Conservation (phyloP, 495 filamentous ascomycete species). For the Podospora tetraspora region DNA sequence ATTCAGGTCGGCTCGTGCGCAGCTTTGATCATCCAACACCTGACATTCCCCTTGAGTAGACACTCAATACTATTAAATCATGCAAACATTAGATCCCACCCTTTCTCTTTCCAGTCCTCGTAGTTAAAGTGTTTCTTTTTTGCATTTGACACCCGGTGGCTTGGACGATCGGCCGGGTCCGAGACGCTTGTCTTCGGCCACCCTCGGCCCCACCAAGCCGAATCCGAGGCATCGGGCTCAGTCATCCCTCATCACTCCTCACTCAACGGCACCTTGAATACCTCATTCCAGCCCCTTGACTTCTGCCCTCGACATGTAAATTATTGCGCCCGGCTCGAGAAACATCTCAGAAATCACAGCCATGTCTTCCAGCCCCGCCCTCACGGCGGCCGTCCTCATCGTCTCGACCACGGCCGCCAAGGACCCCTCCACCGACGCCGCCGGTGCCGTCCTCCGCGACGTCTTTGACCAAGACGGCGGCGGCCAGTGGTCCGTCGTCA, state of each 20-base stretch:
- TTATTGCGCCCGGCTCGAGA: background rate
- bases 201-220: constrained; percentile 6
- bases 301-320: background rate
- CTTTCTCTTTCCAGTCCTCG: background rate
- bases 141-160: too few relatives aligned
- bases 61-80: background rate
- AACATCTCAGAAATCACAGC: background rate
- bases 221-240: background rate
- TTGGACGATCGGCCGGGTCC: background rate
- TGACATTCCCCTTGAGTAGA: background rate
- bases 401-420: constrained; percentile 88
- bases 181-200: background rate
- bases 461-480: constrained; percentile 60
- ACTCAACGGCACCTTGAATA: too few relatives aligned
- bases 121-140: background rate
- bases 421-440: constrained; percentile 74
- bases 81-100: background rate
- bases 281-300: background rate
- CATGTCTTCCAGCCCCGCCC: constrained; percentile 30
- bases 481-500: constrained; percentile 61
- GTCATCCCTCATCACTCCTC: background rate
- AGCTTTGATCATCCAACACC: background rate
- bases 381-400: constrained; percentile 73
- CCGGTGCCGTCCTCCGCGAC: constrained; percentile 56
- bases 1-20: background rate